Base-by-base conservation (phyloP, 179 eudicot genomes). In the Silene vulgaris region DNA sequence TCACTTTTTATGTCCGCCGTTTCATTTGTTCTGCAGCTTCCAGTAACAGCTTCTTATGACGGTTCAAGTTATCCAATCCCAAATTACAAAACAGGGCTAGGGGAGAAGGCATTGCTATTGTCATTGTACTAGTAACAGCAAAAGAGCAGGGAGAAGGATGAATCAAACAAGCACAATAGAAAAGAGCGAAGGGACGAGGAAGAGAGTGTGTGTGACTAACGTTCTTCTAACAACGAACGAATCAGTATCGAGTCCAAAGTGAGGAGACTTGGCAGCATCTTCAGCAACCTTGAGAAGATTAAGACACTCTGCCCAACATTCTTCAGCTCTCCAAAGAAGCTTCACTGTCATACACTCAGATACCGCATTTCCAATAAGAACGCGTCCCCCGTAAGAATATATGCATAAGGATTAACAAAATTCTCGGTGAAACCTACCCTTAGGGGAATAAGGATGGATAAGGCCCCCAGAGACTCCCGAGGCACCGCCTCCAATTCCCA, bases 381-480 rank as follows among this genome's bases (percentile, higher is more conserved):
- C 4, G 1, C 13, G n/a, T 32, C 9, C 1, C 12, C 14, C 17
- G 9, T 26, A 65, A n/a, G 35, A 65, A 61, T 30, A 72, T 37
- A 69, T 66, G 20, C 65, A 4, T 0, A 21, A 5, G 19, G 12
- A 21, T 19, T 40, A 40, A 40, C 48, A 40, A 40, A 40, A 40
- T 40, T 40, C 11, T 8, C 48, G 54, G 20, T 2, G 14, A 2
- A 23, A 3, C 61, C 32, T 68, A 92, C 97, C 97, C 88, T 96
- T 96, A 32, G 99, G 99, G 23, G 96, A 87, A 84, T 96, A 96
- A 37, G 99, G 99, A 78, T 96, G 99, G 70, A 96, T 85, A 69
- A 96, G 99, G 50, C 99, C 99, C 52, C 99, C 99, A 81, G 98
- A 85, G 74, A 93, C 90, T n/a, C 99, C 98, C 56, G 99, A 96